A percentile compares a stretch with the other conserved stretches of the same genome.
These are phyloP conservation scores for Gigaspora rosea DNA, from an alignment of 192 early-diverging fungal species.

Conservation along the genomic window DNA sequence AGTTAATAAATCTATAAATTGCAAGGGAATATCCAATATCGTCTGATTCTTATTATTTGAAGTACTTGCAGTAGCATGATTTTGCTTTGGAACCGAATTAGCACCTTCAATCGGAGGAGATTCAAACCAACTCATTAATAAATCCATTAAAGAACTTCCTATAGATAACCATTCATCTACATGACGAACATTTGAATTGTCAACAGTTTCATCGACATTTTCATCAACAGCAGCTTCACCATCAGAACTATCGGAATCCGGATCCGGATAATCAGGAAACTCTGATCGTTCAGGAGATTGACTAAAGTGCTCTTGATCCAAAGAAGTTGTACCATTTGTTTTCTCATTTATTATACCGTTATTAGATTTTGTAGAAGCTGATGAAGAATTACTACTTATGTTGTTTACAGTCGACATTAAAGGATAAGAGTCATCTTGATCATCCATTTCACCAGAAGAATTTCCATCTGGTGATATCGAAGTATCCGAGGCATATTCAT, in stretches of 20 bases:
- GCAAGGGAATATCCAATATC: slow-evolving; percentile 49
- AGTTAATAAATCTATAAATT: slow-evolving; percentile 52
- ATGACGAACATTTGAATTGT: not conserved
- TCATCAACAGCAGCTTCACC: not conserved
- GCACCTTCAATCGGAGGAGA: slow-evolving; percentile 28
- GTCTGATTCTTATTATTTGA: slow-evolving; percentile 31
- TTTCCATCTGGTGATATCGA: slow-evolving; percentile 18
- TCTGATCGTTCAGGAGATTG: slow-evolving; percentile 10
- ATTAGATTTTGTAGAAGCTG: slow-evolving; percentile 12
- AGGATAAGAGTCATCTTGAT: slow-evolving; percentile 9
- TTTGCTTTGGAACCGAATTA: not conserved
- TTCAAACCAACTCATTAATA: slow-evolving; percentile 40
- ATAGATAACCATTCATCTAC: not conserved
- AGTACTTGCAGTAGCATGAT: slow-evolving; percentile 30
- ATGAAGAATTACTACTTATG: not conserved
- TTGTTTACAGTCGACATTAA: not conserved
- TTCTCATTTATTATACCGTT: not conserved
- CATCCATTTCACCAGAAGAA: slow-evolving; percentile 15
- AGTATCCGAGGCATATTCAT: slow-evolving; percentile 17
- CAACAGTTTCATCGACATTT: not conserved
- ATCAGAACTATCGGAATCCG: slow-evolving; percentile 11
- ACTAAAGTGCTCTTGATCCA: not conserved
- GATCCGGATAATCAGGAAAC: not conserved
- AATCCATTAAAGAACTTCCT: slow-evolving; percentile 29
- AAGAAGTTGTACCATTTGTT: not conserved